Base-by-base conservation (phyloP, 192 early-diverging fungal genomes). In the Geranomyces michiganensis region DNA sequence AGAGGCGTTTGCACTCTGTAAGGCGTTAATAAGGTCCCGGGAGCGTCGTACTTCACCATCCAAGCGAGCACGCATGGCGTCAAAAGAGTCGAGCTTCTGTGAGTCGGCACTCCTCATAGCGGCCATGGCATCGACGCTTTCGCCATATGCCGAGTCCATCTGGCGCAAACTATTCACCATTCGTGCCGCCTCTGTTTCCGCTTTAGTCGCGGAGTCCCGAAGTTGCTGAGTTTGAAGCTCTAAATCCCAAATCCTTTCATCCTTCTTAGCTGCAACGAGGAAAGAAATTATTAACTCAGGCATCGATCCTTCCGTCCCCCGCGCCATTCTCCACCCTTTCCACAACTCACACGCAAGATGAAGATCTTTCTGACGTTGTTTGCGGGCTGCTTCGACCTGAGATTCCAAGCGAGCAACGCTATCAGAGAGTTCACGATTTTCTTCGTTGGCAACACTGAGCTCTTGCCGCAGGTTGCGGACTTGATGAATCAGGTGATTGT, bases 161-260 rank as follows among this genome's bases (percentile, higher is more conserved):
- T 51, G 56, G 45, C 72, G 65, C 21, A 76, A 27, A 32, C 47
- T 67, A 21, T 30, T 17, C 1, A 24, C 13, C 31, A 64, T 13
- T 15, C 71, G 68, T 17, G 31, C 14, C 13, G 48, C 27, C 27
- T 81, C 74, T 30, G 74, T 65, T 26, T 76, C 73, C 8, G 63
- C 36, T 32, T 65, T 46, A 17, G 61, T 67, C 24, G 63, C 36
- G 22, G 75, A 61, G 10, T 72, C 68, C 36, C 46, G 24, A n/a
- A 73, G 60, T 21, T 68, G 71, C 65, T 78, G 74, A 33, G 67
- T 76, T 22, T 43, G 29, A 12, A 81, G 31, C 56, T 81, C 80
- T 15, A 79, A 45, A 33, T 79, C 68, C 80, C 80, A 81, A 8
- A 79, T 49, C 41, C 47, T 24, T 61, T 81, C 80, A 29, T 81